Evolutionary conservation across 441 rosid genomes (phyloP).

Genomic region (Adansonia madagascariensis): DNA sequence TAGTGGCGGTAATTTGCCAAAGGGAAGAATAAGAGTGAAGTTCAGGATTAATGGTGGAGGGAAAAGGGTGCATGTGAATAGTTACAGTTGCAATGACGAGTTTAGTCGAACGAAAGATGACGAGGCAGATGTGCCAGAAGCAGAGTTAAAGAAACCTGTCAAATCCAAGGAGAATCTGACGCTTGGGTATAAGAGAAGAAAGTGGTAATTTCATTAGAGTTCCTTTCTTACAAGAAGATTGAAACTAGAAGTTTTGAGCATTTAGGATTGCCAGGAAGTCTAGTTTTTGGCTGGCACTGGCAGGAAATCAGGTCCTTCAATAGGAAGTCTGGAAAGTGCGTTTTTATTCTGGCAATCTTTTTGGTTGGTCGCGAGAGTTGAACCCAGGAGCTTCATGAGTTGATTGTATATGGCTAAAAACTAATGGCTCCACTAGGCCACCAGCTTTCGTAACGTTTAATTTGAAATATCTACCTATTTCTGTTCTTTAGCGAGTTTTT

Average conservation of each 20-base stretch:
- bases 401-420: not conserved
- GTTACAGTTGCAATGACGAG: not conserved
- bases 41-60: conserved; percentile 11
- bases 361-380: not conserved
- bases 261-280: not conserved
- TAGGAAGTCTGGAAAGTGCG: not conserved
- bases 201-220: not conserved
- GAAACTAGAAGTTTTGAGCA: not conserved
- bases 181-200: not conserved
- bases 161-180: not conserved
- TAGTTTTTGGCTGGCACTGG: not conserved
- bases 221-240: not conserved
- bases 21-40: conserved; percentile 15
- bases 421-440: not conserved
- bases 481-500: not conserved
- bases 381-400: not conserved
- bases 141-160: conserved; percentile 6
- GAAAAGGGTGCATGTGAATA: conserved; percentile 10
- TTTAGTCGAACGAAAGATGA: not conserved
- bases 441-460: no score
- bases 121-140: not conserved
- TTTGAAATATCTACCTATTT: not conserved
- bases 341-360: not conserved
- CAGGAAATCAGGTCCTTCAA: not conserved
- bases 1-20: not conserved